Base-by-base conservation (phyloP, 345 rosid species). In the Hypericum androsaemum region DNA sequence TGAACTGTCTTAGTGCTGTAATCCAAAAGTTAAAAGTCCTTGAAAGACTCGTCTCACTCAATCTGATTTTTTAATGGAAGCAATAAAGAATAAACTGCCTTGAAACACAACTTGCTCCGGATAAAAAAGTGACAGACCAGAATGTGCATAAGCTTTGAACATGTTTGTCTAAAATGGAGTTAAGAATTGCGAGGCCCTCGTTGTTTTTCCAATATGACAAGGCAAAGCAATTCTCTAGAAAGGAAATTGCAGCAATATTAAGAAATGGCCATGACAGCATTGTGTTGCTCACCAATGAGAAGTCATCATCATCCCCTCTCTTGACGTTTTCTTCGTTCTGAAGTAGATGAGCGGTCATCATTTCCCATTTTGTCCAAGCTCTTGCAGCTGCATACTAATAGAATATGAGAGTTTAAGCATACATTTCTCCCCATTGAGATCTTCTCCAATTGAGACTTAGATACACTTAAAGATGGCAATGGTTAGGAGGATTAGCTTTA, bases 291-390 rank as follows among this genome's bases (percentile, higher is more conserved):
- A 88, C 98, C 85, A 90, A 64, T 16, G 96, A 84, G 70, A 90
- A 90, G 14, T 55, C 51, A 64, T 90, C 96, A 69, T 90, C 96
- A 52, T 88, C 95, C 53, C 95, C 96, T 73, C 10, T 90, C 67
- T 79, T 82, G 66, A 87, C 66, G 68, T 74, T 81, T 43, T 82
- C 96, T 68, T 79, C 83, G 77, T 79, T 78, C 53, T 79, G 94
- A 60, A 63, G 66, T 67, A 90, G 95, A 78, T 90, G 77, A 39
- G 89, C 83, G 57, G 98, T 90, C 94, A 80, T 80, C 98, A 87
- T 82, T 71, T 90, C 98, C 98, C 98, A 90, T 62, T 66, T 90
- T 37, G 96, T 90, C 98, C 98, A 90, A 40, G 85, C 83, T 73
- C 95, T 81, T 42, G 95, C 95, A 60, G 98, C 95, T 68, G 83